Conservation (phyloP, 345 rosid species). For the Salix brachista region DNA sequence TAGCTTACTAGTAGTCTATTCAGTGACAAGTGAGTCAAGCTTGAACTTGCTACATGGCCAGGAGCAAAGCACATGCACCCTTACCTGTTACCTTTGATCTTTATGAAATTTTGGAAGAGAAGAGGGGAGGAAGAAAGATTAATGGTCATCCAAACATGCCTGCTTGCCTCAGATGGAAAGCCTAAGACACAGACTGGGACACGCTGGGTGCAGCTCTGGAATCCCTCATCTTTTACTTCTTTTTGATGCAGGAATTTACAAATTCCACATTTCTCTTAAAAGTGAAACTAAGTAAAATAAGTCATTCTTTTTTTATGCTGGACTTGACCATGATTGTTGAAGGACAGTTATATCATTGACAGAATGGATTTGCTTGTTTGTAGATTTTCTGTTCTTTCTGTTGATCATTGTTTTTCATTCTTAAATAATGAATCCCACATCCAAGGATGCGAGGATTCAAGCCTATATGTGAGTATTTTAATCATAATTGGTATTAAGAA, state of each 20-base stretch:
- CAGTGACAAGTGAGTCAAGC: not conserved
- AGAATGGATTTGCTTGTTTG: no score
- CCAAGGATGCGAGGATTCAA: not conserved
- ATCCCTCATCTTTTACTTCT: not conserved
- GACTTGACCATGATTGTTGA: no score
- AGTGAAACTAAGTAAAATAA: not conserved
- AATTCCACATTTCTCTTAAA: not conserved
- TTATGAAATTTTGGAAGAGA: not conserved
- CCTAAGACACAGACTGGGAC: not conserved
- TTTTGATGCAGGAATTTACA: not conserved
- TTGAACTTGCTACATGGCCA: not conserved
- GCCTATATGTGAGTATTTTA: not conserved
- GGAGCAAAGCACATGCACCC: not conserved
- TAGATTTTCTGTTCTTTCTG: no score
- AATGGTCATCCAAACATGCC: not conserved
- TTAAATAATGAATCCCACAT: no score
- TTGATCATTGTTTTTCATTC: no score
- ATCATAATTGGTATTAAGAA: not conserved
- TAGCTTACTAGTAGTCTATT: no score
- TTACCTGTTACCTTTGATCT: not conserved
- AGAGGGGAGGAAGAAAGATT: not conserved
- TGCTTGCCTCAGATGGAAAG: not conserved
- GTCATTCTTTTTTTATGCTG: not conserved
- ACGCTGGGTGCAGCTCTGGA: not conserved
- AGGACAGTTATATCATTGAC: no score